Evolutionary conservation across 1,284 basidiomycete genomes (phyloP), one percentile per base, ranked within the genome.

Genomic region (Puccinia hordei): DNA sequence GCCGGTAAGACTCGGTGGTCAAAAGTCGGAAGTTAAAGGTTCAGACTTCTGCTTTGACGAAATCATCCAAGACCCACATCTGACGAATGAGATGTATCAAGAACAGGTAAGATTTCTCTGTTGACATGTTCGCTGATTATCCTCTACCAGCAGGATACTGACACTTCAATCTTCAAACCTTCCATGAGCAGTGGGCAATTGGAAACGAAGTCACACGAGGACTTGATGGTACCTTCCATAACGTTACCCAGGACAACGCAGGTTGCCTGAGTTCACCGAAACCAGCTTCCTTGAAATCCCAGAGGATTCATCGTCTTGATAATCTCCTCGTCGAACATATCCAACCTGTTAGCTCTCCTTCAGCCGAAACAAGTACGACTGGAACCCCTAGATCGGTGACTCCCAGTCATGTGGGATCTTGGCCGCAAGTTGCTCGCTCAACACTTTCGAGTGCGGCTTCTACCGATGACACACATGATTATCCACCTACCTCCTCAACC

Each of bases 41-140:
- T 59, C 33, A 19, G 24, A 75, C 27, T 75, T 75, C 46, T 38
- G 44, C 57, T 66, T 66, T 66, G 63, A 13, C 1, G 73, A 75
- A 35, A 51, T 75, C 22, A n/a, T 61, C 9, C n/a, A 75, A 44
- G 73, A 65, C 49, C 33, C 27, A 8, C 38, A 75, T 41, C 73
- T 75, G 24, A 41, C 73, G 27, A 75, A 75, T 75, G 35, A 46
- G 6, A 44, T 30, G 15, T 75, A 75, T 75, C 73, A 75, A 59
- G 38, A 59, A 10, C 63, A 75, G 59, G 73, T 75, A 63, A n/a
- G 44, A 13, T 22, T 66, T 38, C 35, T 38, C 22, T 66, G 0
- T 13, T 38, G 63, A 24, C n/a, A 66, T 38, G 63, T 44, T 24
- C n/a, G 38, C 8, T 38, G 38, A 41, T 38, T 41, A 41, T 41